A percentile compares a stretch with the other conserved stretches of the same genome.
phyloP scores from a whole-genome alignment of 768 basidiomycete species.

The Podaxis sp. region DNA sequence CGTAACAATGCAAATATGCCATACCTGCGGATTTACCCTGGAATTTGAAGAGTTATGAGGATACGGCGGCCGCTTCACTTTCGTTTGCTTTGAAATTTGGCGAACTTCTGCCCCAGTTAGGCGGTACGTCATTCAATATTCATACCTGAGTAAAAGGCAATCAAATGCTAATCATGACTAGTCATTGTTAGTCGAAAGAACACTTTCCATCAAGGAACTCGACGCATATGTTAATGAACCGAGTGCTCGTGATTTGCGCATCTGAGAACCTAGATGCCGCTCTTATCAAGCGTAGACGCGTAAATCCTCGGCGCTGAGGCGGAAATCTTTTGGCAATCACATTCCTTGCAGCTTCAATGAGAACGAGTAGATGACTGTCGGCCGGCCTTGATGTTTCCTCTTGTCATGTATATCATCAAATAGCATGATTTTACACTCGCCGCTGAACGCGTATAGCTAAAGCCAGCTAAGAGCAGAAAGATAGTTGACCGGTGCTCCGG shows the following conservation, averaged over 20 bases:
- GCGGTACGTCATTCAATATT: not conserved
- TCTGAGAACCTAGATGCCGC: not conserved
- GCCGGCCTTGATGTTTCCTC: not conserved
- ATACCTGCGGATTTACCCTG: conserved; percentile 87
- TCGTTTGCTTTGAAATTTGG: not conserved
- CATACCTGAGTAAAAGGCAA: not conserved
- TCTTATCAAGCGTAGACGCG: not conserved
- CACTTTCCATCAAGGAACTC: not conserved
- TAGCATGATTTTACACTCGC: not conserved
- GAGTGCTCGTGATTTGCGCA: not conserved
- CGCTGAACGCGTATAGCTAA: not conserved
- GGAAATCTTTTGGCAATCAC: not conserved
- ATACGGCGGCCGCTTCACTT: conserved; percentile 39
- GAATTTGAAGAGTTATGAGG: conserved; percentile 67
- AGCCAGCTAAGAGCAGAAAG: not conserved
- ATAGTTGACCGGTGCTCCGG: conserved; percentile 6
- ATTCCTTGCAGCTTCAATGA: not conserved
- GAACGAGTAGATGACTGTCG: not conserved
- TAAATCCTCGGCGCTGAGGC: not conserved
- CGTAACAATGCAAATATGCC: conserved; percentile 71
- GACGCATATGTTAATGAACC: not conserved
- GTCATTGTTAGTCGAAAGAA: not conserved
- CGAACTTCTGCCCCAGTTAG: not conserved
- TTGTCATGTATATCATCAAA: not conserved
- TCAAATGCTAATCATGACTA: not conserved